Percentiles rank a stretch among this genome's conserved stretches.
Evolutionary conservation across 2,329 filamentous ascomycete genomes (phyloP).

Genomic region (Hymenoscyphus linearis): DNA sequence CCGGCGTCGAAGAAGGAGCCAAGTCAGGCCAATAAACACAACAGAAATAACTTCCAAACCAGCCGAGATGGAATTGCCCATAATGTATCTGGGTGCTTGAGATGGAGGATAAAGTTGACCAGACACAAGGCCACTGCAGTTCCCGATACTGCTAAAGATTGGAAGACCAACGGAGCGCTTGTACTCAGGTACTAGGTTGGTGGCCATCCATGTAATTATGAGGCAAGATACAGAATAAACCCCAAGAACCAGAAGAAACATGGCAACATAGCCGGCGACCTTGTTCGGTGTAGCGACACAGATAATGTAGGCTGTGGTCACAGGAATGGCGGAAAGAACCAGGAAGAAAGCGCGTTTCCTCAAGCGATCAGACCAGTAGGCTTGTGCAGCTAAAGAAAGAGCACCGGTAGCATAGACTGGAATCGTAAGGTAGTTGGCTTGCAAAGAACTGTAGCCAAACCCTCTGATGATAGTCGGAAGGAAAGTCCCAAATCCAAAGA

Average conservation of each 20-base stretch:
- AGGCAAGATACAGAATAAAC: conserved; percentile 43
- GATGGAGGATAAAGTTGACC: conserved; percentile 12
- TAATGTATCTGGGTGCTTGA: conserved; percentile 11
- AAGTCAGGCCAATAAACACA: not conserved
- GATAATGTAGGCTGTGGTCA: conserved; percentile 13
- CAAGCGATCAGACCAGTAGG: conserved; percentile 40
- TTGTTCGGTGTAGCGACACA: conserved; percentile 38
- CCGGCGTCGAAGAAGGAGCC: not conserved
- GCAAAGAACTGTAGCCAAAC: conserved; percentile 44
- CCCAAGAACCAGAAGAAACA: conserved; percentile 40
- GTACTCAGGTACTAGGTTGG: conserved; percentile 41
- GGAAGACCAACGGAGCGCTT: conserved; percentile 42
- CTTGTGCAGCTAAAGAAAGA: conserved; percentile 38
- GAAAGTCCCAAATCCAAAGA: conserved; percentile 48
- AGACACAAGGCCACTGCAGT: conserved; percentile 37
- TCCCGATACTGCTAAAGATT: conserved; percentile 39
- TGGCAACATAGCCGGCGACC: conserved; percentile 44
- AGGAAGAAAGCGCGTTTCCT: conserved; percentile 4
- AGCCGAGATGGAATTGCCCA: conserved; percentile 7
- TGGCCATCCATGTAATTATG: conserved; percentile 40
- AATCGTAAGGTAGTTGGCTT: conserved; percentile 48
- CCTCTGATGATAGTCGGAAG: conserved; percentile 48
- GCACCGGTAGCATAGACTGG: conserved; percentile 50
- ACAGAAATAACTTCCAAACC: conserved; percentile 7
- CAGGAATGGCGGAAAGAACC: conserved; percentile 13